These are phyloP conservation scores for Corylus avellana DNA, from an alignment of 306 rosid genomes.

Conservation along the genomic window DNA sequence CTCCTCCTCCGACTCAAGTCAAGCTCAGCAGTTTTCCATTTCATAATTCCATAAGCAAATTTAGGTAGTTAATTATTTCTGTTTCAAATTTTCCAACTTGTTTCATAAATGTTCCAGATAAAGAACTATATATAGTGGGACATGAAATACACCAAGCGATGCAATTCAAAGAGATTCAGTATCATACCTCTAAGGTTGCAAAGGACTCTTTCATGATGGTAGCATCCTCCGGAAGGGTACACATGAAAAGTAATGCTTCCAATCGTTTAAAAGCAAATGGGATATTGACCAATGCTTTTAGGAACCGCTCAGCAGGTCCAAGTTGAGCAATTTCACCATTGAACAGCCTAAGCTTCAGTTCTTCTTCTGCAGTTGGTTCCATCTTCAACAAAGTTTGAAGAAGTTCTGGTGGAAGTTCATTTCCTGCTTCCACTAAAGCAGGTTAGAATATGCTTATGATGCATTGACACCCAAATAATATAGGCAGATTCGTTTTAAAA, in stretches of 20 bases:
- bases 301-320: slow-evolving; percentile 87
- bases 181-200: slow-evolving; percentile 67
- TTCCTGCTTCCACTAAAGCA: slow-evolving; percentile 56
- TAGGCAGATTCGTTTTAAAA: slow-evolving; percentile 13
- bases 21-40: slow-evolving; percentile 5
- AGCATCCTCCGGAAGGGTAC: slow-evolving; percentile 76
- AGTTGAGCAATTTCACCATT: slow-evolving; percentile 62
- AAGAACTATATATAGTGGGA: slow-evolving; percentile 9
- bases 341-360: slow-evolving; percentile 79
- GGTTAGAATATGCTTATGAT: slow-evolving; percentile 25
- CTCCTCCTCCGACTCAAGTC: background rate
- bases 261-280: slow-evolving; percentile 84
- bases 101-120: background rate
- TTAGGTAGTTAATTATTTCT: slow-evolving; percentile 12
- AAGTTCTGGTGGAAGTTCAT: slow-evolving; percentile 85
- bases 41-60: background rate
- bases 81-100: slow-evolving; percentile 12
- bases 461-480: background rate
- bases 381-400: slow-evolving; percentile 73
- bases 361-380: slow-evolving; percentile 92
- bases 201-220: slow-evolving; percentile 58
- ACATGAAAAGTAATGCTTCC: slow-evolving; percentile 80
- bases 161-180: slow-evolving; percentile 8
- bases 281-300: slow-evolving; percentile 69
- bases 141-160: background rate